Base-by-base conservation (phyloP, 257 asterid genomes). In the Solanum corneliomulleri region DNA sequence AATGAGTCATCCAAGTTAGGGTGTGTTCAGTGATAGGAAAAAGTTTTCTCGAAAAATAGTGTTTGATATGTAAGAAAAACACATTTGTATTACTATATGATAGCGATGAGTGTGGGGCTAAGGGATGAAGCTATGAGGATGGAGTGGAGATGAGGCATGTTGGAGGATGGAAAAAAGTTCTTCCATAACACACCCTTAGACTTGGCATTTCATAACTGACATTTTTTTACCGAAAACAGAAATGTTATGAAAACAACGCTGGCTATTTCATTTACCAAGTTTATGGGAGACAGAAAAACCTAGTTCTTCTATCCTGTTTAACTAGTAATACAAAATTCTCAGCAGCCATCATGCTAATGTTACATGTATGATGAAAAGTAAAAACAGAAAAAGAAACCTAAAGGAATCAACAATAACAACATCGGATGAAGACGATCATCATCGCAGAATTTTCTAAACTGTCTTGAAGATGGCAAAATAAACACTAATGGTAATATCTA, bases 311-410 rank as follows among this genome's bases (percentile, higher is more conserved):
- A 90, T 84, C 89, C 84, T 64, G 86, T 84, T 86, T 37, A 69
- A 83, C 88, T 69, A 31, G 88, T 86, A 87, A 81, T 29, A 60
- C 88, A 89, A 86, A 87, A 89, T 66, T 84, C 85, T 87, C 64
- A 39, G 80, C 89, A 84, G 86, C 90, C 88, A 78, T 87, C 84
- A 87, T 71, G 75, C 86, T 88, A 90, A 74, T 87, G 58, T 49
- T 18, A 39, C 89, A 86, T 47, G 85, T 75, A 71, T 85, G 88
- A n/a, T 42, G 27, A 85, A 62, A 81, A 27, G 76, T 11, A 60
- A 35, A 39, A 20, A 85, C 35, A 78, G 21, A 85, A 90, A 88
- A 35, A 41, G 68, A 88, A 69, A 69, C 25, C 58, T 69, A 31
- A 42, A 47, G 58, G 39, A 86, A 72, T 56, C 87, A 72, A 52